Evolutionary conservation across 1,284 basidiomycete genomes (phyloP), one percentile per base, ranked within the genome.

Genomic region (Trichosporon sp.): DNA sequence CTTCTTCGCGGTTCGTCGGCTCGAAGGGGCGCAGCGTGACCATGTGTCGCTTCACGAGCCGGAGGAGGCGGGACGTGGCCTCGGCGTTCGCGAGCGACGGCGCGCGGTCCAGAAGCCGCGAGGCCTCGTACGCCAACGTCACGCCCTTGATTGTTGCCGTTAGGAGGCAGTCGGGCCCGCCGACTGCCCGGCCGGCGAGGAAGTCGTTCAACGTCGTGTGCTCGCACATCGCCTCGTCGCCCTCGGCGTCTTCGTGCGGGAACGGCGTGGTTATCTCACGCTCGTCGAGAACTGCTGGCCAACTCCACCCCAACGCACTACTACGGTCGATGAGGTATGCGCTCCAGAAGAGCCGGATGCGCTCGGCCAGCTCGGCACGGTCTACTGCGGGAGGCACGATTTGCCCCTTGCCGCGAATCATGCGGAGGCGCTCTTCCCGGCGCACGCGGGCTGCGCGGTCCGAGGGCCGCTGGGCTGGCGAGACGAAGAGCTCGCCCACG

Each of bases 231-330:
- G 70, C 62, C 34, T 58, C 67, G 27, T 75, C 72, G 10, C 54
- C 63, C 4, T 71, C 68, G 57, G 76, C 78, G 23, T 69, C 64
- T 9, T 74, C 73, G 32, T 65, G 62, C 2, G 79, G 79, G 63
- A 74, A 77, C 3, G 79, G 78, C 0, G 78, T 80, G 4, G 75
- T 74, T 29, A 79, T 73, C 36, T 78, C 77, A 1, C 73, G 68
- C 14, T 72, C 66, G 27, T 66, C 58, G 54, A 76, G 69, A 11
- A 61, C 73, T 67, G 36, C 13, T 0, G 62, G 57, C 63, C 58
- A 31, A 62, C 49, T 31, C 65, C 36, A 59, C 1, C 69, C 72
- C 61, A 65, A 16, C 1, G 31, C 60, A 40, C 57, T 60, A 14
- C 19, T 5, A 27, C 58, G 56, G 40, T 78, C 75, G 23, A 52